phyloP scores from a whole-genome alignment of 1,284 basidiomycete species.

The Sutorius eximius region DNA sequence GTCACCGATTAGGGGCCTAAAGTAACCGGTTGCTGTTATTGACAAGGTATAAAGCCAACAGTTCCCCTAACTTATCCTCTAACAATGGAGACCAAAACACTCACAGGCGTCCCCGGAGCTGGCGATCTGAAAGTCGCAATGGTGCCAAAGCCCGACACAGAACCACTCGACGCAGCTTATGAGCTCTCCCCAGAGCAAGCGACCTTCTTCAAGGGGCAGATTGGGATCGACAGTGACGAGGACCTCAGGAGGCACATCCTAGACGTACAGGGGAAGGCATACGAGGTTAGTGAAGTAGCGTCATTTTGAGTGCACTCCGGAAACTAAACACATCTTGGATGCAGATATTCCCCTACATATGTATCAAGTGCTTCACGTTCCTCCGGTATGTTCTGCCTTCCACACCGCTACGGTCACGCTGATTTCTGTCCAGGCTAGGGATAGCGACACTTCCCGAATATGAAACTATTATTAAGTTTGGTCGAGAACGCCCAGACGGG shows the following conservation, averaged over 20 bases:
- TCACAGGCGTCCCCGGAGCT: not conserved
- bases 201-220: constrained; percentile 26
- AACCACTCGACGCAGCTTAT: constrained; percentile 8
- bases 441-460: constrained; percentile 19
- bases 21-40: not conserved
- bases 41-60: constrained; percentile 1
- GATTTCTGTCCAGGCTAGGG: constrained; percentile 8
- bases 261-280: constrained; percentile 18
- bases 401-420: not conserved
- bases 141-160: not conserved
- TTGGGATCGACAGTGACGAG: constrained; percentile 19
- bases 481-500: constrained; percentile 18
- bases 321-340: not conserved
- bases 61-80: not conserved
- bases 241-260: constrained; percentile 23
- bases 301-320: no score
- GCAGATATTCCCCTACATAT: constrained; percentile 24
- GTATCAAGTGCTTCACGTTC: constrained; percentile 19
- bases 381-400: constrained; percentile 11
- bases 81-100: constrained; percentile 7
- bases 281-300: constrained; percentile 11
- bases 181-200: constrained; percentile 19
- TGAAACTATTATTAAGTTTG: constrained; percentile 17
- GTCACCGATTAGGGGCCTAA: not conserved
- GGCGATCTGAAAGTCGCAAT: constrained; percentile 3